A percentile compares a stretch with the other conserved stretches of the same genome.
These are phyloP conservation scores for Rhodotorula sphaerocarpa DNA, from an alignment of 768 basidiomycete species.

Conservation along the genomic window DNA sequence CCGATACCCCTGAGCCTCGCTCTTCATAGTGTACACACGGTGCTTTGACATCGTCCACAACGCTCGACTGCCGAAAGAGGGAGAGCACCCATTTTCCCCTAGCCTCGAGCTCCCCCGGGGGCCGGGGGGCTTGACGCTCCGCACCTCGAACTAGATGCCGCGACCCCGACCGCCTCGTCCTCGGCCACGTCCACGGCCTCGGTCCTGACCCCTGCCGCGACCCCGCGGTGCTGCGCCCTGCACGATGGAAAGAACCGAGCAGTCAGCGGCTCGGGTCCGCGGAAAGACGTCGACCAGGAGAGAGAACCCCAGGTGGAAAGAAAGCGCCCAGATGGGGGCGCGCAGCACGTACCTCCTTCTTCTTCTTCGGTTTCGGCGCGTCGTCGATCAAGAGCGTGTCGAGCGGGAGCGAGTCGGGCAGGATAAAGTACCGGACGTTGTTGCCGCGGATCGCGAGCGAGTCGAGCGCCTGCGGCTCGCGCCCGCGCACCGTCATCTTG, in stretches of 20 bases:
- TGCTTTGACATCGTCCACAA: too few species aligned
- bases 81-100: too few species aligned
- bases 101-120: too few species aligned
- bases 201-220: constrained; percentile 11
- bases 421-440: constrained; percentile 90
- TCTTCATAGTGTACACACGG: too few species aligned
- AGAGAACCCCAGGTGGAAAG: too few species aligned
- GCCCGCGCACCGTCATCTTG: constrained; percentile 87
- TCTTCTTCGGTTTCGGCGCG: constrained; percentile 91
- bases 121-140: too few species aligned
- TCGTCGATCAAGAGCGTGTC: constrained; percentile 97
- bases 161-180: constrained; percentile 8
- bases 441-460: constrained; percentile 89
- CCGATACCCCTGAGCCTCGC: too few species aligned
- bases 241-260: not conserved
- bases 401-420: constrained; percentile 93
- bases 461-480: constrained; percentile 78
- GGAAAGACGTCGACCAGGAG: too few species aligned
- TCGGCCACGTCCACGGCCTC: constrained; percentile 6
- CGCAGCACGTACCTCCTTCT: constrained; percentile 44
- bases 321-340: not conserved
- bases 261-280: too few species aligned
- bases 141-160: constrained; percentile 9
- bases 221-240: constrained; percentile 4
- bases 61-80: too few species aligned